Percentiles rank a stretch among this genome's conserved stretches.
Evolutionary conservation across 2,329 filamentous ascomycete species (phyloP).

Genomic region (Cordyceps cateniannulata): DNA sequence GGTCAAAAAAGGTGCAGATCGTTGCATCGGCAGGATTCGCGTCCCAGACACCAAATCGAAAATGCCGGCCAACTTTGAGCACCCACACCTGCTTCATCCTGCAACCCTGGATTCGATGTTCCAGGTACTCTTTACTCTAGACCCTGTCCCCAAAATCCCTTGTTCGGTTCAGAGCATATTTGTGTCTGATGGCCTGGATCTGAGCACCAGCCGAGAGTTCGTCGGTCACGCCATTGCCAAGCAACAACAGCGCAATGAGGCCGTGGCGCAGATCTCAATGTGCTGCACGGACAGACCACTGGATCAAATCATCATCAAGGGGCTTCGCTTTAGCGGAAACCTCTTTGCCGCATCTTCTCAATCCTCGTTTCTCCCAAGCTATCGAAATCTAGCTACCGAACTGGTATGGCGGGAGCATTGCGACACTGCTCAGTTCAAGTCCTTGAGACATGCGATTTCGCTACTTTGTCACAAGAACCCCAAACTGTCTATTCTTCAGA

Average conservation of each 20-base stretch:
- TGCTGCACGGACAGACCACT: conserved; percentile 25
- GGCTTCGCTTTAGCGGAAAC: conserved; percentile 36
- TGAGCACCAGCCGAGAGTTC: conserved; percentile 28
- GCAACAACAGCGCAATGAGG: conserved; percentile 29
- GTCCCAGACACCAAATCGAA: conserved; percentile 43
- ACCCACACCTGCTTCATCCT: conserved; percentile 50
- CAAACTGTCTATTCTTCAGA: conserved; percentile 31
- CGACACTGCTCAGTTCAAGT: conserved; percentile 18
- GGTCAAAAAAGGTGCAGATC: conserved; percentile 24
- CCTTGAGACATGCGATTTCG: conserved; percentile 23
- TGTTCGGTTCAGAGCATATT: conserved; percentile 39
- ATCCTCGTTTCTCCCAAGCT: conserved; percentile 38
- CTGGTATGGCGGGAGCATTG: conserved; percentile 41
- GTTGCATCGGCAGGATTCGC: conserved; percentile 32
- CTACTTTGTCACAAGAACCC: conserved; percentile 35
- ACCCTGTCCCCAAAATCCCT: conserved; percentile 42
- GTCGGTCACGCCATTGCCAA: conserved; percentile 35
- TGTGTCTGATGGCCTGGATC: conserved; percentile 34
- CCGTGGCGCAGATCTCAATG: conserved; percentile 39
- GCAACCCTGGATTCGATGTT: conserved; percentile 51
- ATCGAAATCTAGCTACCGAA: conserved; percentile 43
- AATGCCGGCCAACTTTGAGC: conserved; percentile 50
- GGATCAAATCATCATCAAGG: conserved; percentile 37
- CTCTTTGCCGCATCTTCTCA: conserved; percentile 24
- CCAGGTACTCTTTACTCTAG: conserved; percentile 43